Evolutionary conservation across 495 filamentous ascomycete species (phyloP).

Genomic region (Pseudevernia furfuracea): DNA sequence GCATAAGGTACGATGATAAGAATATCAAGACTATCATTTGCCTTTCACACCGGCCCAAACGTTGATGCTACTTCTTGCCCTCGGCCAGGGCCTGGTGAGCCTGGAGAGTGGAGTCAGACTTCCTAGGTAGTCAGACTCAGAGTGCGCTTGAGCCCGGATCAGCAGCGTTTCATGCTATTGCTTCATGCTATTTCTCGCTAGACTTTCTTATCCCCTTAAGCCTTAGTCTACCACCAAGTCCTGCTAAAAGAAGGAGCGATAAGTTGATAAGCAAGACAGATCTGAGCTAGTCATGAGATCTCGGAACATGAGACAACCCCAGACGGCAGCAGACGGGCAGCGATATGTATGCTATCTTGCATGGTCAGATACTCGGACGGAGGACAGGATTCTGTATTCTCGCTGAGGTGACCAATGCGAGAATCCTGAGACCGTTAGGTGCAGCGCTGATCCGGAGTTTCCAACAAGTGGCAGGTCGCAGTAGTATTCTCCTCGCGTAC

Average conservation of each 20-base stretch:
- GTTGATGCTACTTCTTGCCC: background rate
- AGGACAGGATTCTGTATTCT: background rate
- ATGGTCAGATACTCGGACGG: background rate
- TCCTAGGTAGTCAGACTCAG: too few relatives aligned
- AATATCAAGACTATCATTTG: background rate
- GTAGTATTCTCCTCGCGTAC: conserved; percentile 9
- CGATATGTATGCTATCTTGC: background rate
- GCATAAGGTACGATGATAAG: background rate
- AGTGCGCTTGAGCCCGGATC: background rate
- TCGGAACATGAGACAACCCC: background rate
- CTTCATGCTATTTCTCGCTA: background rate
- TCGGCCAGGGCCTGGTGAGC: too few relatives aligned
- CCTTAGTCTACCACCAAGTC: background rate
- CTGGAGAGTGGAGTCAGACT: too few relatives aligned
- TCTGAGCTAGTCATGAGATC: background rate
- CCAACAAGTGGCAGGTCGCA: conserved; percentile 9
- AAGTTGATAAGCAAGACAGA: background rate
- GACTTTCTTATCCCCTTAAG: background rate
- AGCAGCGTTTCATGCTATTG: background rate
- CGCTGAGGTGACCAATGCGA: background rate
- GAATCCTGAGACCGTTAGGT: background rate
- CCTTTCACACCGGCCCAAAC: background rate
- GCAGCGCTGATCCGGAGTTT: background rate
- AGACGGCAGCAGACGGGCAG: background rate
- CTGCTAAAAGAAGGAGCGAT: background rate